Percentiles rank a stretch among this genome's conserved stretches.
phyloP scores from a whole-genome alignment of 169 alveolate species.

The Plasmodium coatneyi region DNA sequence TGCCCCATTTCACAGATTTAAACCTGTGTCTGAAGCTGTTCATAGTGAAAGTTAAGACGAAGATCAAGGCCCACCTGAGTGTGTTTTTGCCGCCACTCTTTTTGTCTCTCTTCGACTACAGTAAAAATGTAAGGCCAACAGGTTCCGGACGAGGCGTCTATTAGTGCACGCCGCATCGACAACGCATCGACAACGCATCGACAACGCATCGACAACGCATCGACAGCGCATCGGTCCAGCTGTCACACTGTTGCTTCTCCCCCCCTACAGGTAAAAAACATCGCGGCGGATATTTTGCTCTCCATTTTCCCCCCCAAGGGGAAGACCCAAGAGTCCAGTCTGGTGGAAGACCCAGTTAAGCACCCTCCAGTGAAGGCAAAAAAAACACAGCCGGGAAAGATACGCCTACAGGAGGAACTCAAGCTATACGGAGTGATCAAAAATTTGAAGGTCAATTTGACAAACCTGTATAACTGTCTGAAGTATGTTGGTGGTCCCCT shows the following conservation, averaged over 20 bases:
- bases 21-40: conserved; percentile 45
- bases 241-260: not conserved
- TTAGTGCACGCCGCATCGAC: not conserved
- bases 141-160: not conserved
- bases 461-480: conserved; percentile 38
- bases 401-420: not conserved
- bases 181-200: no score
- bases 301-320: not conserved
- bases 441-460: conserved; percentile 32
- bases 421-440: conserved; percentile 23
- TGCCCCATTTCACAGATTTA: not conserved
- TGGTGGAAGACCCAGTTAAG: not conserved
- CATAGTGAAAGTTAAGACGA: conserved; percentile 37
- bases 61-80: conserved; percentile 37
- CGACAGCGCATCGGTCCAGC: no score
- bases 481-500: conserved; percentile 42
- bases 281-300: not conserved
- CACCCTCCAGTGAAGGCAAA: conserved; percentile 15
- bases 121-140: conserved; percentile 24
- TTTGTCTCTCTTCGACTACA: conserved; percentile 52
- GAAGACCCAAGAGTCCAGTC: not conserved
- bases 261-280: not conserved
- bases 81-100: conserved; percentile 43
- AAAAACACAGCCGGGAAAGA: not conserved
- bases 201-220: no score